Evolutionary conservation across 352 stramenopile genomes (phyloP).

Genomic region (Globisporangium irregulare): DNA sequence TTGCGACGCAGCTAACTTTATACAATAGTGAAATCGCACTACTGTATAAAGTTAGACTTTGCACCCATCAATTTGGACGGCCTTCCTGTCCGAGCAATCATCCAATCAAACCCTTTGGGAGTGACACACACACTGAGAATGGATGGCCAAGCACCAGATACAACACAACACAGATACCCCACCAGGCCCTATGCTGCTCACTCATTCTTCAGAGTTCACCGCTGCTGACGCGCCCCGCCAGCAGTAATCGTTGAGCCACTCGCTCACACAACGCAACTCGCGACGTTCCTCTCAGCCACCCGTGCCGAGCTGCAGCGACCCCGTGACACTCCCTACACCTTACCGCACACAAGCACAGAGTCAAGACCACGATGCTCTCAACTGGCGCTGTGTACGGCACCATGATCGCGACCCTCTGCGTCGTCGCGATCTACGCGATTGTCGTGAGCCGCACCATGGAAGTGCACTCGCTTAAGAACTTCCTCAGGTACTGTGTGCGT

Average conservation of each 20-base stretch:
- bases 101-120: background rate
- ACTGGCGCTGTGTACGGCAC: conserved; percentile 47
- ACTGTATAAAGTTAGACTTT: too few species aligned
- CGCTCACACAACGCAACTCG: conserved; percentile 7
- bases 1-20: too few species aligned
- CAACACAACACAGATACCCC: too few species aligned
- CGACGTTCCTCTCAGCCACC: background rate
- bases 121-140: background rate
- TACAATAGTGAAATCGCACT: too few species aligned
- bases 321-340: background rate
- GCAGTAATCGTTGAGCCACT: background rate
- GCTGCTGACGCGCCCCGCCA: background rate
- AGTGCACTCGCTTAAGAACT: conserved; percentile 55
- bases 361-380: conserved; percentile 34
- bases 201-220: background rate
- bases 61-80: too few species aligned
- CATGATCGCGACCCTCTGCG: conserved; percentile 61
- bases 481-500: conserved; percentile 43
- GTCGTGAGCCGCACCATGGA: conserved; percentile 49
- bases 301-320: background rate
- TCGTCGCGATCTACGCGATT: conserved; percentile 64
- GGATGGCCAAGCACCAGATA: background rate
- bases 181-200: background rate
- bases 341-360: background rate
- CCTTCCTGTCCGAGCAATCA: background rate